Conservation (phyloP, 768 basidiomycete species). For the Phlegmacium glaucopus region DNA sequence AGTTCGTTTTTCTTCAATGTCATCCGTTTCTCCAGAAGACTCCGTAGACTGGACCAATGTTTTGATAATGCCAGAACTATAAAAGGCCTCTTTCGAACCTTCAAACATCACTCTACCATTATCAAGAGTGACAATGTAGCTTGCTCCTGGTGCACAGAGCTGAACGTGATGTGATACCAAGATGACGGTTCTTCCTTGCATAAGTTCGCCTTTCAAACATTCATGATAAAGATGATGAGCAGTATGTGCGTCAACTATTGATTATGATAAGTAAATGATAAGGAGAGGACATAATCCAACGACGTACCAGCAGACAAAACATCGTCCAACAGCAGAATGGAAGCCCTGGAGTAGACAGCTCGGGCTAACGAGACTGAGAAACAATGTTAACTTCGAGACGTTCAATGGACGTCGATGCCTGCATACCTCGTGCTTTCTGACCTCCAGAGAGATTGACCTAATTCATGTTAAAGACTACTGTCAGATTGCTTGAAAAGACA, state of each 20-base stretch:
- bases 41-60: constrained; percentile 60
- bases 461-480: background rate
- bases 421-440: constrained; percentile 62
- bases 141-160: constrained; percentile 76
- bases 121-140: constrained; percentile 80
- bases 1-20: constrained; percentile 48
- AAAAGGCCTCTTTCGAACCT: constrained; percentile 62
- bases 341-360: constrained; percentile 87
- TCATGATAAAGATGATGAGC: constrained; percentile 83
- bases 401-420: constrained; percentile 36
- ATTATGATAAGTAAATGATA: background rate
- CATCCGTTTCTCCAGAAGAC: constrained; percentile 45
- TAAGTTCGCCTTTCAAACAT: constrained; percentile 81
- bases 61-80: constrained; percentile 60
- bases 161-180: constrained; percentile 96
- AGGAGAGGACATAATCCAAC: background rate
- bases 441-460: constrained; percentile 56
- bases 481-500: background rate
- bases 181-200: constrained; percentile 79
- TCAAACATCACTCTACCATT: constrained; percentile 77
- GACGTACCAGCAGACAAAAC: constrained; percentile 54
- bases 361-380: constrained; percentile 49
- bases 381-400: constrained; percentile 22
- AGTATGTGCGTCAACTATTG: constrained; percentile 86
- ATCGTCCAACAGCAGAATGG: constrained; percentile 80